These are phyloP conservation scores for Stagonosporopsis tanaceti DNA, from an alignment of 2,329 filamentous ascomycete species.

Conservation along the genomic window DNA sequence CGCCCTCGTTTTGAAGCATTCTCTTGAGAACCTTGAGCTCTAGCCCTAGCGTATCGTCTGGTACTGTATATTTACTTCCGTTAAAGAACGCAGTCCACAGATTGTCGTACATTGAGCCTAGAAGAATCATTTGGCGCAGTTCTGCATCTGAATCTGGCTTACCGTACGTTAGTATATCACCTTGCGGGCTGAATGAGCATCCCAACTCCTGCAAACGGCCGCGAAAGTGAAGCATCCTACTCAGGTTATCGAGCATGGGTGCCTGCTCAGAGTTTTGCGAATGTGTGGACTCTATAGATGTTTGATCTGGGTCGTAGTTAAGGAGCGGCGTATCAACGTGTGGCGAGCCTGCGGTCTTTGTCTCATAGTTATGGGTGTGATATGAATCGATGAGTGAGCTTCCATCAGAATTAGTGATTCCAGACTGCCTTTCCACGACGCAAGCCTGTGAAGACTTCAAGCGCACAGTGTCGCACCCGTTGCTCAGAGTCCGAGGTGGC, in stretches of 20 bases:
- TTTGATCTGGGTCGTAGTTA: no score
- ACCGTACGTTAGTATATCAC: conserved; percentile 22
- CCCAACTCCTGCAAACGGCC: conserved; percentile 20
- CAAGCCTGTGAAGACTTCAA: no score
- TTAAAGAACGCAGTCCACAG: conserved; percentile 19
- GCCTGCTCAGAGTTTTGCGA: background rate
- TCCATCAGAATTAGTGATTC: background rate
- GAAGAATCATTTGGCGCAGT: conserved; percentile 18
- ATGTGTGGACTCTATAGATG: no score
- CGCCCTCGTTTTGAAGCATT: conserved; percentile 19
- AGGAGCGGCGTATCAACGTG: background rate
- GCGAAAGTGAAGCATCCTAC: background rate
- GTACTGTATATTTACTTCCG: background rate
- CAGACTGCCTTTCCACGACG: background rate
- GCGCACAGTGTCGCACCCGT: background rate
- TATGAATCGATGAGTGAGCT: background rate
- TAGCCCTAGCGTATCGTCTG: background rate
- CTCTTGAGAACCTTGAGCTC: conserved; percentile 11
- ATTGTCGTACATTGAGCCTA: conserved; percentile 19
- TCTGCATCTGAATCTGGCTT: conserved; percentile 10
- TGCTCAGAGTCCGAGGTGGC: background rate
- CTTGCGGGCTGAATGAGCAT: conserved; percentile 8
- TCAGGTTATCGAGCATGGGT: background rate
- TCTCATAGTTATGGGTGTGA: background rate
- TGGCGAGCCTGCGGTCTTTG: background rate